Base-by-base conservation (phyloP, 2,329 filamentous ascomycete species). In the Paecilomyces dactylethromorphus region DNA sequence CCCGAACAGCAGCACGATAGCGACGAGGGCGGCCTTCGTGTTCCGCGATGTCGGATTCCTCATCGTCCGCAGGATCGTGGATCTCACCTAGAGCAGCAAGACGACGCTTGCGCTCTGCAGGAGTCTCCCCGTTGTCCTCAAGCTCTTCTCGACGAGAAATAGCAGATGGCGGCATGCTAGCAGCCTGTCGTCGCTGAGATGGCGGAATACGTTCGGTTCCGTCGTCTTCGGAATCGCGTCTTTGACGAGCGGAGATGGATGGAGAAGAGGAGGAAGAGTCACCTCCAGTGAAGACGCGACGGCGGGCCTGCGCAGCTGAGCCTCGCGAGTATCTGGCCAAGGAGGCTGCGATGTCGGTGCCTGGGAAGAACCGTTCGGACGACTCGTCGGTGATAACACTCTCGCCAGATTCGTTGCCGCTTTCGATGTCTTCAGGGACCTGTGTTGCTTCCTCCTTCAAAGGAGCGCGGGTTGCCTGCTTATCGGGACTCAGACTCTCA, bases 101-200 rank as follows among this genome's bases (percentile, higher is more conserved):
- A 66, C 78, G 76, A 59, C 78, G 76, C 54, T 76, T 72, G 45
- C 76, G 76, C 62, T 80, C 77, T 8, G 76, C 78, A 1, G 76
- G 76, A 3, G 78, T 79, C 60, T 79, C 76, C 26, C 69, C 71
- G n/a, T 76, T 73, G 13, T 45, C 39, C 18, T 75, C 73, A 12
- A 65, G 11, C 29, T 70, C 70, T 6, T 39, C 45, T 11, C 21
- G 6, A 24, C 35, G 49, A 58, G 68, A 59, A 26, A 63, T 68
- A 1, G 67, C 66, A 10, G 68, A 65, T 10, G 61, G 63, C 0
- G 63, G 51, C 12, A 74, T 55, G 56, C 71, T 71, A 33, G 70
- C 71, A 3, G 67, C 69, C 61, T 68, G 61, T 31, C 71, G 70
- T 32, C 73, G 66, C 56, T 70, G 68, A 15, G 74, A 66, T 0